Evolutionary conservation across 768 basidiomycete species (phyloP), one percentile per base, ranked within the genome.

Genomic region (Tylopilus balloui): DNA sequence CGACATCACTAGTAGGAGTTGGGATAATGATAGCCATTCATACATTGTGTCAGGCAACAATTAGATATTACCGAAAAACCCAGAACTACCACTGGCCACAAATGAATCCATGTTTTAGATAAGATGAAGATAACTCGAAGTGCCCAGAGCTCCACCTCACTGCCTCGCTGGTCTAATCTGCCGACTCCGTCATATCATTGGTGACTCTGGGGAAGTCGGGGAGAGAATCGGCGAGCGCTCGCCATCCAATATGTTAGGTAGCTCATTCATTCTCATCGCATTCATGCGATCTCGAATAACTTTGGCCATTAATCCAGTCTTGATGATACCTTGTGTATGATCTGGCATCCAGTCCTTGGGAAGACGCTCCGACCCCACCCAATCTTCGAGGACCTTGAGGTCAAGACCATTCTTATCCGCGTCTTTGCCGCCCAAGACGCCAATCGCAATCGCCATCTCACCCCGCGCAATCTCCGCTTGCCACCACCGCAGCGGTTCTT

Each of bases 401-500:
- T 75, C 75, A 13, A 78, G 60, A 0, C 80, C 79, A 0, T 66
- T 57, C 52, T 71, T 74, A 27, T 50, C 62, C 2, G 64, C 68
- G 4, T 64, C 62, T 27, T 61, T 69, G 24, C 66, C 67, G 2
- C 68, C 66, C 20, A 65, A 44, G 15, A 85, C 73, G 1, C 79
- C 81, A 6, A 84, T 68, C 3, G 83, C 78, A 45, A 85, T 73
- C 0, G 77, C 80, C 72, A 84, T 80, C 62, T 86, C 84, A 8
- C 82, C 81, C 14, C 81, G 73, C 3, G 83, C 84, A 45, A 85
- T 75, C 65, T 83, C 80, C 0, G 74, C 74, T 50, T 80, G 79
- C 21, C 78, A 41, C 20, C 56, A 32, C 34, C 68, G 69, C 23
- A 84, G 59, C 0, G 69, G 67, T 1, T 54, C 57, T 0, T 17